These are phyloP conservation scores for Cryptococcus neoformans DNA, from an alignment of 1,284 basidiomycete species.

Conservation along the genomic window DNA sequence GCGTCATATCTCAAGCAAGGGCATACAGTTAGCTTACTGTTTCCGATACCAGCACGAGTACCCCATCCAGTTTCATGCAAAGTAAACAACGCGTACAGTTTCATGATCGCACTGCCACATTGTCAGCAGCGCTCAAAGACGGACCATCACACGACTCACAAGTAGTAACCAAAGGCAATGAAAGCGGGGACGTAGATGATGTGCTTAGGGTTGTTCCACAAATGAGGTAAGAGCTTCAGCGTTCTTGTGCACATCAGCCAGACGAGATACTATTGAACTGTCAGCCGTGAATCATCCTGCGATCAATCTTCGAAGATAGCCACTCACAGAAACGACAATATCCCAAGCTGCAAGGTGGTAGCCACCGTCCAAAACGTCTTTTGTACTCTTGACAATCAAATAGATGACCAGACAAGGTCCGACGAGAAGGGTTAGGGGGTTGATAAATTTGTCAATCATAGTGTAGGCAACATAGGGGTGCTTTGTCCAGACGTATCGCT, in stretches of 20 bases:
- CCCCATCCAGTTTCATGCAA: conserved; percentile 90
- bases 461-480: conserved; percentile 90
- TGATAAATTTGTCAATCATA: conserved; percentile 91
- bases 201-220: conserved; percentile 79
- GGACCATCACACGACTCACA: conserved; percentile 29
- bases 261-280: conserved; percentile 60
- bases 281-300: not conserved
- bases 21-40: conserved; percentile 49
- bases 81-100: conserved; percentile 75
- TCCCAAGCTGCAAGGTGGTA: conserved; percentile 91
- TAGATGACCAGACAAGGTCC: conserved; percentile 74
- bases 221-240: conserved; percentile 79
- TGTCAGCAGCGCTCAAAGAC: conserved; percentile 4
- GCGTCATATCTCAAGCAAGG: not conserved
- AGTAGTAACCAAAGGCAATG: conserved; percentile 76
- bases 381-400: conserved; percentile 74
- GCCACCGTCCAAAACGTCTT: conserved; percentile 64
- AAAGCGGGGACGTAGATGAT: conserved; percentile 89
- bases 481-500: conserved; percentile 77
- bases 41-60: conserved; percentile 83
- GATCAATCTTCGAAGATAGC: not conserved
- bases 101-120: conserved; percentile 76
- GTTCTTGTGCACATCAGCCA: conserved; percentile 82
- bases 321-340: conserved; percentile 56
- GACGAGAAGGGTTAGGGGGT: conserved; percentile 79